phyloP scores from a whole-genome alignment of 257 asterid species.

The Agastache rugosa region DNA sequence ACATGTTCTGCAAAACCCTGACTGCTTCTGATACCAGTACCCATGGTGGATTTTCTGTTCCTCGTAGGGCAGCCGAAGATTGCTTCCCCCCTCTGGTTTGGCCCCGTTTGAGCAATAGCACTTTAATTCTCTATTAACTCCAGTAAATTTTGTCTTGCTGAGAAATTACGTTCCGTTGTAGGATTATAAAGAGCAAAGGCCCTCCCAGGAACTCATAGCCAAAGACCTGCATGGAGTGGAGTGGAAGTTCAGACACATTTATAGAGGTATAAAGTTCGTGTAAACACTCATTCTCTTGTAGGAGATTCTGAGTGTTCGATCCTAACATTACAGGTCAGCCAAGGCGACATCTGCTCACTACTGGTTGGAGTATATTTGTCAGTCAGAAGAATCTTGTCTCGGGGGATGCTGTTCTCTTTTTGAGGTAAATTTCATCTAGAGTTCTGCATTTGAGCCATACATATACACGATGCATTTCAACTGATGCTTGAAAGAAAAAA shows the following conservation, averaged over 20 bases:
- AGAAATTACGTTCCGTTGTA: slow-evolving; percentile 35
- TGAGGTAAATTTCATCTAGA: slow-evolving; percentile 58
- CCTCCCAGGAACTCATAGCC: slow-evolving; percentile 92
- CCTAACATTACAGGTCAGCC: slow-evolving; percentile 82
- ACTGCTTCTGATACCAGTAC: slow-evolving; percentile 99
- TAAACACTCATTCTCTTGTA: neutral
- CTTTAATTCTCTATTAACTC: slow-evolving; percentile 14
- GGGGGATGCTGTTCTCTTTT: slow-evolving; percentile 93
- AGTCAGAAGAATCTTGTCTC: slow-evolving; percentile 91
- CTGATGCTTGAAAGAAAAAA: neutral
- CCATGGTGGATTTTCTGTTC: slow-evolving; percentile 98
- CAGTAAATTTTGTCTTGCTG: slow-evolving; percentile 3
- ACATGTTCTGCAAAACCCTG: slow-evolving; percentile 97
- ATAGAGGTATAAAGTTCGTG: slow-evolving; percentile 67
- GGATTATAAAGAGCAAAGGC: slow-evolving; percentile 96
- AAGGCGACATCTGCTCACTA: slow-evolving; percentile 95
- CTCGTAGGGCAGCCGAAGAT: slow-evolving; percentile 99
- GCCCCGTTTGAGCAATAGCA: slow-evolving; percentile 21
- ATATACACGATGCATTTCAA: neutral
- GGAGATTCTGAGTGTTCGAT: slow-evolving; percentile 39
- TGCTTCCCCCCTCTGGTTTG: slow-evolving; percentile 98
- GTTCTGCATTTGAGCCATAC: slow-evolving; percentile 13
- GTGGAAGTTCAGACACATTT: slow-evolving; percentile 98
- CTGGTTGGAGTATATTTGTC: slow-evolving; percentile 96
- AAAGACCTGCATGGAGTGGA: slow-evolving; percentile 93